Evolutionary conservation across 768 basidiomycete species (phyloP), one percentile per base, ranked within the genome.

Genomic region (Antrodiella citrinella): DNA sequence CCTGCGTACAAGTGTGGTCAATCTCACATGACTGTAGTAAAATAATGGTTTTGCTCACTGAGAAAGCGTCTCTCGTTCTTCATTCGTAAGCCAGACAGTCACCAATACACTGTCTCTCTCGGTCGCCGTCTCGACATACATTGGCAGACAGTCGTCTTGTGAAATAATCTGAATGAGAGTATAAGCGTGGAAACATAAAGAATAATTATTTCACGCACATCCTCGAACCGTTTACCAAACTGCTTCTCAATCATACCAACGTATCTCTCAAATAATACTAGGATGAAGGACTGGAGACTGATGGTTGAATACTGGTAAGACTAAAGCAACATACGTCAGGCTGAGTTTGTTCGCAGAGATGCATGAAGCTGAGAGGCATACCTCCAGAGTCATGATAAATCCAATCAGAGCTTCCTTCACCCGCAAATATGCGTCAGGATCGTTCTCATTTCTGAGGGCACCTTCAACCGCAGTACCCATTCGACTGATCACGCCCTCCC

Each of bases 381-480:
- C 95, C 78, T 96, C 93, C 1, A 98, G 71, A 0, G 92, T 94
- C 78, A 89, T 90, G 26, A 93, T 84, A 56, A 96, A 97, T 9
- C 80, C 78, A 50, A 90, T 73, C 10, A 98, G 70, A 52, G 76
- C 81, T 64, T 91, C 90, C 67, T 97, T 97, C 25, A 84, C 87
- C 18, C 73, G 75, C 45, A 96, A 67, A 60, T 90, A 95, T 12
- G 78, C 74, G 47, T 93, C 91, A 0, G 87, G 82, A 57, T 94
- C 87, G 40, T 72, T 80, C 62, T 92, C 90, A 9, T 71, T 76
- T 47, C 73, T 74, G 47, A 98, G 69, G 1, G 86, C 80, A n/a
- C 72, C 69, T 26, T 86, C 81, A 18, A 98, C 82, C 1, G 82
- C 82, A 22, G 76, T 75, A 2, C 85, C 81, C 10, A 98, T 73